Evolutionary conservation across 78 protist species (phyloP).

Genomic region (Dictyostelium firmibasis): DNA sequence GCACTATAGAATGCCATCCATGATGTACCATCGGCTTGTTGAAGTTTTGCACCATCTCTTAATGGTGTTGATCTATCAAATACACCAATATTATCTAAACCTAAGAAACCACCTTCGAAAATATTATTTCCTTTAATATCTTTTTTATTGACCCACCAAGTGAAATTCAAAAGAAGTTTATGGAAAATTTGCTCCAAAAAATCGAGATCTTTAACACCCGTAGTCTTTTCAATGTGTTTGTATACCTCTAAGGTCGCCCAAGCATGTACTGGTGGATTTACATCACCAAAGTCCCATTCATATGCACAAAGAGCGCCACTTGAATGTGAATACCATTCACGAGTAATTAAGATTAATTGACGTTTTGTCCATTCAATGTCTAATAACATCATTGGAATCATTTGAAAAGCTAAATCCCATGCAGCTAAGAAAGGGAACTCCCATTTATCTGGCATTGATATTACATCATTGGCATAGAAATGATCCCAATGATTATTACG

Average conservation of each 20-base stretch:
- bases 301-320: constrained; percentile 86
- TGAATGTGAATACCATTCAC: constrained; percentile 92
- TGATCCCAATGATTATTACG: constrained; percentile 87
- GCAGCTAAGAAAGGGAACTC: constrained; percentile 82
- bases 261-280: constrained; percentile 73
- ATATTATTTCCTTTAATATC: constrained; percentile 81
- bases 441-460: constrained; percentile 90
- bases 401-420: constrained; percentile 90
- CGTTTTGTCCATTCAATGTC: constrained; percentile 86
- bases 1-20: constrained; percentile 91
- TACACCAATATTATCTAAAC: constrained; percentile 81
- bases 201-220: constrained; percentile 51
- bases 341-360: constrained; percentile 77
- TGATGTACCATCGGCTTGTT: constrained; percentile 88
- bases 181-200: constrained; percentile 82
- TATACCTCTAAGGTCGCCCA: constrained; percentile 82
- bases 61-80: constrained; percentile 82
- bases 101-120: constrained; percentile 80
- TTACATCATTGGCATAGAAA: constrained; percentile 76
- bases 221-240: constrained; percentile 8
- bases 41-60: constrained; percentile 49
- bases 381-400: constrained; percentile 67
- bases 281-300: constrained; percentile 86
- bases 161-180: constrained; percentile 88
- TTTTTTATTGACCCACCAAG: constrained; percentile 89